Conservation (phyloP, 345 rosid genomes). For the Euclidium syriacum region DNA sequence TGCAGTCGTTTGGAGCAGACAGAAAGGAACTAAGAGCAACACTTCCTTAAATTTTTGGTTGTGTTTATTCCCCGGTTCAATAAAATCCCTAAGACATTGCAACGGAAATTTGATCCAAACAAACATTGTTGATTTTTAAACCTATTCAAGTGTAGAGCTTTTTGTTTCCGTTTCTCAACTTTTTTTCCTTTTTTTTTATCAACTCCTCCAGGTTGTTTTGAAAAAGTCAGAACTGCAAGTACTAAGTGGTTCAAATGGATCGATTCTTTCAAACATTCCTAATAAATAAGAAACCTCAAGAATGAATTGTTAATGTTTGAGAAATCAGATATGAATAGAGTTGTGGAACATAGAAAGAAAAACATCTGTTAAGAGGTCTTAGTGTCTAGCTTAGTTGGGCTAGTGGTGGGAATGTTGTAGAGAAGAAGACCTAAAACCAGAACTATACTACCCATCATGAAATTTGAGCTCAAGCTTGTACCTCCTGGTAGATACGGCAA, state of each 20-base stretch:
- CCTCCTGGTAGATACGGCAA: conserved; percentile 78
- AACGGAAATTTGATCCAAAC: not conserved
- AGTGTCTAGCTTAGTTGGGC: conserved; percentile 32
- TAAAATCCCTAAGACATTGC: not conserved
- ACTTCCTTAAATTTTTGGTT: conserved; percentile 42
- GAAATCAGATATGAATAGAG: no score
- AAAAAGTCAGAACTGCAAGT: not conserved
- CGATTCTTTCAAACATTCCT: no score
- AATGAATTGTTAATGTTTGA: no score
- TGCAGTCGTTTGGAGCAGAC: conserved; percentile 69
- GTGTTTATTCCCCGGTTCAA: not conserved
- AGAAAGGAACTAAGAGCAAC: conserved; percentile 67
- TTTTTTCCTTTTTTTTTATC: not conserved
- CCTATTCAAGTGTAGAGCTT: conserved; percentile 15
- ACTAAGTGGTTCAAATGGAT: not conserved
- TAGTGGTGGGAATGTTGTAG: conserved; percentile 45
- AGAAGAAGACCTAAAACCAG: conserved; percentile 62
- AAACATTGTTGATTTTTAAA: not conserved
- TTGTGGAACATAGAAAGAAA: not conserved
- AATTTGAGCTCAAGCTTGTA: conserved; percentile 65
- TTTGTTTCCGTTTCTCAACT: not conserved
- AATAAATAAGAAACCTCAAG: no score
- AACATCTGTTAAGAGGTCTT: conserved; percentile 18
- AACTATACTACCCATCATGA: conserved; percentile 45
- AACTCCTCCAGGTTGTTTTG: not conserved